Percentiles rank a stretch among this genome's conserved stretches.
phyloP scores from a whole-genome alignment of 208 protist species.

The Trypanosoma theileri region DNA sequence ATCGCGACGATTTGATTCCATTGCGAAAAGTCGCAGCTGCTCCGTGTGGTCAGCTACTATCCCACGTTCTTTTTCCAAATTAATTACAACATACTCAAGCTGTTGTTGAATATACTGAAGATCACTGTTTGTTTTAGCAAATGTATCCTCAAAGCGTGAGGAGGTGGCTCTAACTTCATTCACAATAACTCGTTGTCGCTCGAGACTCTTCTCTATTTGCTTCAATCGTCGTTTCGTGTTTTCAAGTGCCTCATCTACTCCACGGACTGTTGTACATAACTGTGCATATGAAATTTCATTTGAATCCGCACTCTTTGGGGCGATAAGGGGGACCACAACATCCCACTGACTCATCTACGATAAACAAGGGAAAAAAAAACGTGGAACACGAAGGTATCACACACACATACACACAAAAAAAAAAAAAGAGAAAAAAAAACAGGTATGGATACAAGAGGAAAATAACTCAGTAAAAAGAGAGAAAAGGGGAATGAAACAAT shows the following conservation, averaged over 20 bases:
- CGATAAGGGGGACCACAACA: not conserved
- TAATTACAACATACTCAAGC: constrained; percentile 80
- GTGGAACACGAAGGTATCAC: not conserved
- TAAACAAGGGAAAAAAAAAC: constrained; percentile 3
- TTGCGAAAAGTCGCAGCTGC: constrained; percentile 79
- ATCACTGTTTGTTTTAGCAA: constrained; percentile 69
- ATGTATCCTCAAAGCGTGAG: constrained; percentile 55
- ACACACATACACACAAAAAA: not conserved
- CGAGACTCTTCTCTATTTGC: constrained; percentile 35
- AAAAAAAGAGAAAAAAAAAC: constrained; percentile 7
- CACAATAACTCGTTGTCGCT: constrained; percentile 46
- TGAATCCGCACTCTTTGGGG: not conserved
- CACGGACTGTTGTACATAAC: not conserved
- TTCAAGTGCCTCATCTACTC: constrained; percentile 19
- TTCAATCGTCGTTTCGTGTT: constrained; percentile 8
- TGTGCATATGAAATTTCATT: not conserved
- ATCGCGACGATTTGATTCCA: constrained; percentile 57
- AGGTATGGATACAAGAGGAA: constrained; percentile 3
- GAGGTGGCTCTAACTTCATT: constrained; percentile 50
- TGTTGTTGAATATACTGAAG: constrained; percentile 82
- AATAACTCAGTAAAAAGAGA: not conserved
- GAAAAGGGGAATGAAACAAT: constrained; percentile 8
- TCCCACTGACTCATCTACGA: constrained; percentile 23
- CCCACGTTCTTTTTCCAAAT: constrained; percentile 66
- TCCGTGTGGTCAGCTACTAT: constrained; percentile 86